Evolutionary conservation across 768 basidiomycete species (phyloP).

Genomic region (Suillus subaureus): DNA sequence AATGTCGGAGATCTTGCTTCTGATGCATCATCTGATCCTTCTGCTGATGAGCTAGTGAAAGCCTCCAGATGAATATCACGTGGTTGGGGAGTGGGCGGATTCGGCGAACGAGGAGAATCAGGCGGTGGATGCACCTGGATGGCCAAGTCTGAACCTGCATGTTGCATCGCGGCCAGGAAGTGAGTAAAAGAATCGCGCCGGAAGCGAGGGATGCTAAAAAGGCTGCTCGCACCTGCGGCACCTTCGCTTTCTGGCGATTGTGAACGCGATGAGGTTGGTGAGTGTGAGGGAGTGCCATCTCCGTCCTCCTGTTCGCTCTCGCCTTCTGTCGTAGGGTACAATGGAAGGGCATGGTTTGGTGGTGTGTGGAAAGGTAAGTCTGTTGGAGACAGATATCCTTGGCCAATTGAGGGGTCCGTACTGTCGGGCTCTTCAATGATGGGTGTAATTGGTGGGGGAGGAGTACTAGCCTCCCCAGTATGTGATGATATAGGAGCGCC

Average conservation of each 20-base stretch:
- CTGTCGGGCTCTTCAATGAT: constrained; percentile 63
- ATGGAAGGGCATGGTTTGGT: constrained; percentile 50
- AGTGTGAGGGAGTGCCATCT: constrained; percentile 24
- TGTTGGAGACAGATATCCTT: constrained; percentile 62
- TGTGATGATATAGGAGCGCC: constrained; percentile 45
- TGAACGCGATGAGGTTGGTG: constrained; percentile 49
- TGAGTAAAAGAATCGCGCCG: constrained; percentile 68
- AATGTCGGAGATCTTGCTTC: constrained; percentile 35
- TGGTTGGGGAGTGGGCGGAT: constrained; percentile 84
- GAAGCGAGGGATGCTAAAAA: constrained; percentile 74
- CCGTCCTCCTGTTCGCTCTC: constrained; percentile 27
- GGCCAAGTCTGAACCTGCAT: constrained; percentile 65
- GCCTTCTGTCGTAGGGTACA: constrained; percentile 34
- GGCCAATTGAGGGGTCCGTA: constrained; percentile 54
- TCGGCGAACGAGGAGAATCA: constrained; percentile 77
- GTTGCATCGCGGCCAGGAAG: constrained; percentile 57
- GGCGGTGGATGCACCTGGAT: constrained; percentile 77
- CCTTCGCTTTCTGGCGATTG: constrained; percentile 54
- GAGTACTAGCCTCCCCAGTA: constrained; percentile 51
- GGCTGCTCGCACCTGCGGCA: constrained; percentile 81
- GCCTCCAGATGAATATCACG: constrained; percentile 83
- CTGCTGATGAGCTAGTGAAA: constrained; percentile 38
- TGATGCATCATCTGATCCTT: constrained; percentile 25
- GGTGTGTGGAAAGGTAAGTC: constrained; percentile 63
- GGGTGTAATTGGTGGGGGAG: constrained; percentile 73